Evolutionary conservation across 108 stramenopile genomes (phyloP).

Genomic region (Bacterosira constricta): DNA sequence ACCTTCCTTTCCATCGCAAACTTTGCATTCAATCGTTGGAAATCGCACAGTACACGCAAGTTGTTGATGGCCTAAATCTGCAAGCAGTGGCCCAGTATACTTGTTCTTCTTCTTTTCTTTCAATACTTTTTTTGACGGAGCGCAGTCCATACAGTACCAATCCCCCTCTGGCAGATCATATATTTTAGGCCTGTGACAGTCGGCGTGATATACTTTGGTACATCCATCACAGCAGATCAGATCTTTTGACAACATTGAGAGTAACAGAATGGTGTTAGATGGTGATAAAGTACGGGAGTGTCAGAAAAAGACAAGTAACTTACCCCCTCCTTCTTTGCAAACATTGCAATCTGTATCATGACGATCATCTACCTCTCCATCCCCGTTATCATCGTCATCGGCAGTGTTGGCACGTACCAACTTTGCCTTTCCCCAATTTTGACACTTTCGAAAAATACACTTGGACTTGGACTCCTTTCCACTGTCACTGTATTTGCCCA

Average conservation of each 20-base stretch:
- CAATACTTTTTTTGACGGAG: neutral
- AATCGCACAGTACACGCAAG: slow-evolving; percentile 15
- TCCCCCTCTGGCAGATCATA: slow-evolving; percentile 22
- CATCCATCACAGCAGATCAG: slow-evolving; percentile 36
- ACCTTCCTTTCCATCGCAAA: slow-evolving; percentile 29
- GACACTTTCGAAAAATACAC: slow-evolving; percentile 44
- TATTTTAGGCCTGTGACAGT: slow-evolving; percentile 38
- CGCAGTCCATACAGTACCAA: slow-evolving; percentile 41
- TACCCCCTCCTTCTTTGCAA: slow-evolving; percentile 30
- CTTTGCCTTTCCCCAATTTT: slow-evolving; percentile 18
- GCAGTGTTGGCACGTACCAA: slow-evolving; percentile 1
- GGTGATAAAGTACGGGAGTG: too few species aligned
- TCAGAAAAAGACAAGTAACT: neutral
- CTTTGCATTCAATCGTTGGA: slow-evolving; percentile 26
- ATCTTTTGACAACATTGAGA: neutral
- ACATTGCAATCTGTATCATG: slow-evolving; percentile 28
- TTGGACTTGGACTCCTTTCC: slow-evolving; percentile 4
- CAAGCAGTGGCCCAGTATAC: slow-evolving; percentile 21
- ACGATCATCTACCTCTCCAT: slow-evolving; percentile 2
- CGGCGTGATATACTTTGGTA: slow-evolving; percentile 19
- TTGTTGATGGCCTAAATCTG: slow-evolving; percentile 16
- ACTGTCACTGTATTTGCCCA: neutral
- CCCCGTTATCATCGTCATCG: slow-evolving; percentile 1
- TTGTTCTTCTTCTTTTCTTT: slow-evolving; percentile 8
- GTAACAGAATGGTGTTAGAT: neutral